These are phyloP conservation scores for Talaromyces ruber DNA, from an alignment of 495 filamentous ascomycete species.

Conservation along the genomic window DNA sequence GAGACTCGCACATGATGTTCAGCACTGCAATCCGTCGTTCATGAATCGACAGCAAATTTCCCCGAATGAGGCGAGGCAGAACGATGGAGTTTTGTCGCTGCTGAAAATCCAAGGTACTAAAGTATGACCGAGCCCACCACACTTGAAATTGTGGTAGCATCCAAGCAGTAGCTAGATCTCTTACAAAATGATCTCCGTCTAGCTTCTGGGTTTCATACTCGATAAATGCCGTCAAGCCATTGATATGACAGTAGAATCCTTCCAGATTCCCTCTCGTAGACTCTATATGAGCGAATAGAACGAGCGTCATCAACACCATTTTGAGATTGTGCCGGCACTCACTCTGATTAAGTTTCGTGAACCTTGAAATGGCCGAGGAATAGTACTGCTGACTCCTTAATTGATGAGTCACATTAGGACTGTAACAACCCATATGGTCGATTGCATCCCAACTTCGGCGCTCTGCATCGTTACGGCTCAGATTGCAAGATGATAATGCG, in stretches of 20 bases:
- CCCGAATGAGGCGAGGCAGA: slow-evolving; percentile 8
- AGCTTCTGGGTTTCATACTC: not conserved
- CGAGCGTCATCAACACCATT: slow-evolving; percentile 9
- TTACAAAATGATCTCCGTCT: not conserved
- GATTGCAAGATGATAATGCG: slow-evolving; percentile 18
- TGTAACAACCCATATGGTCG: slow-evolving; percentile 8
- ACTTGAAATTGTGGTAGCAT: slow-evolving; percentile 15
- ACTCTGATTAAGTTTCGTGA: slow-evolving; percentile 4
- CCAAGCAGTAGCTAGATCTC: slow-evolving; percentile 13
- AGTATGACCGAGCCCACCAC: slow-evolving; percentile 23
- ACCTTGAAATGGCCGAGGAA: slow-evolving; percentile 15
- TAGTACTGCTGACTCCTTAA: slow-evolving; percentile 20
- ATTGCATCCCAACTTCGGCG: not conserved
- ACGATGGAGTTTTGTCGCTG: slow-evolving; percentile 7
- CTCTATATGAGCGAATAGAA: slow-evolving; percentile 21
- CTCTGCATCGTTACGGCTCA: slow-evolving; percentile 16
- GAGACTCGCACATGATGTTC: slow-evolving; percentile 22
- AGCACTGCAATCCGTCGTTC: slow-evolving; percentile 14
- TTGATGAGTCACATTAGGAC: slow-evolving; percentile 15
- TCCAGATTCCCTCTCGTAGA: slow-evolving; percentile 21
- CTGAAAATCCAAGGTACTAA: slow-evolving; percentile 13
- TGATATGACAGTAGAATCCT: slow-evolving; percentile 18
- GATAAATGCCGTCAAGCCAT: slow-evolving; percentile 11
- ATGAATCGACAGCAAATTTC: slow-evolving; percentile 5
- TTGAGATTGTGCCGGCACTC: slow-evolving; percentile 7